Base-by-base conservation (phyloP, 371 early-diverging fungal genomes). In the Mortierella sp. region DNA sequence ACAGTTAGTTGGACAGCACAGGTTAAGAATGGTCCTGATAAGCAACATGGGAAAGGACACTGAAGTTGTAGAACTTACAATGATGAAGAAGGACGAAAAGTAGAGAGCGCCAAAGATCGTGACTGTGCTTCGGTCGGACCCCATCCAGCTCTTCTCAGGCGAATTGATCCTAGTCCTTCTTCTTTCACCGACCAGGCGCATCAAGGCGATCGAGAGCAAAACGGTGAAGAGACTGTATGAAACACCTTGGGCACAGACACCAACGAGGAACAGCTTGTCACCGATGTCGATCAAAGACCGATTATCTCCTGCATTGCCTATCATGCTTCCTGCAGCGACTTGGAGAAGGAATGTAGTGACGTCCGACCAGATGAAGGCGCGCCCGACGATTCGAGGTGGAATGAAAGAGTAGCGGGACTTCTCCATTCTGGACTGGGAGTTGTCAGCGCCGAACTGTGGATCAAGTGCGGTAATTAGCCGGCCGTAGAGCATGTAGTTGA, bases 401-500 rank as follows among this genome's bases (percentile, higher is more conserved):
- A 83, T 79, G 54, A 76, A 58, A 5, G 79, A 83, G 63, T 73
- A 83, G 6, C 60, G 65, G 11, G 83, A 83, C 70, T 79, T 79
- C n/a, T 79, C 76, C 70, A 47, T 73, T 44, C 47, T 76, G 11
- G 76, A 55, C 3, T 57, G 45, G 65, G 76, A 47, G 44, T 70
- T 72, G 45, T 60, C 38, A 31, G 48, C 14, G 55, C 71, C 71
- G 42, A 83, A 83, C 58, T 79, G 57, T 7, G 83, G 83, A n/a
- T 83, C 83, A 47, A 83, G 68, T 1, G 79, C 83, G 11, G 73
- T 63, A 65, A 83, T 70, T 10, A 83, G 28, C 21, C 83, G 54
- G 19, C 83, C 83, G 55, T 83, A 83, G 63, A 83, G 83, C 79
- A 83, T 79, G 71, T 79, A 83, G 71, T 79, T 79, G 79, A 83